Base-by-base conservation (phyloP, 768 basidiomycete genomes). In the Rhizopogon roseolus region DNA sequence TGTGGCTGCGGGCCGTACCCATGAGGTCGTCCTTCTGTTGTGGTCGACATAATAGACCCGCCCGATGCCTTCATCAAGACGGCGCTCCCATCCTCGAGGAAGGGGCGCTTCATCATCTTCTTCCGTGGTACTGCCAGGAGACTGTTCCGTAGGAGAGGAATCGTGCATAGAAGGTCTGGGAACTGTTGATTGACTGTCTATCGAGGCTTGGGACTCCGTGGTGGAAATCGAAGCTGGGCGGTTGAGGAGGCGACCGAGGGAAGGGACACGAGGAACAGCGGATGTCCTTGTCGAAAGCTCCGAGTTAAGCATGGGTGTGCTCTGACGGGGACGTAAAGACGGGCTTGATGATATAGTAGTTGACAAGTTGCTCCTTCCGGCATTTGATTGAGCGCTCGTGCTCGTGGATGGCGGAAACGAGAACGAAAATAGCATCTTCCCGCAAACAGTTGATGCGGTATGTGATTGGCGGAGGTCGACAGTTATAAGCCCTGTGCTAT, bases 31-130 rank as follows among this genome's bases (percentile, higher is more conserved):
- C 54, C 89, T 82, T 5, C 84, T 81, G 61, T 81, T 86, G 66
- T 95, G 93, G 67, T 96, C 93, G 54, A 95, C 90, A 65, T 88
- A 94, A 70, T 95, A 95, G 22, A 81, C 70, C 53, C 93, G 73
- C 4, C 84, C 85, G 39, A 11, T 59, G 52, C 85, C 80, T 19
- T 76, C 74, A 64, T 93, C 92, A 44, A 77, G 73, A 29, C 93
- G 82, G 55, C 90, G 80, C 66, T 95, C 93, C 90, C 90, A 95
- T 5, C 90, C 90, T 22, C 73, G 66, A 0, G 92, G 91, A 34
- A 95, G 73, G 17, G 82, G 78, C 14, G 77, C 76, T 17, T 81
- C 80, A 44, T 80, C 75, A 59, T 88, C 85, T 51, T 86, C 82
- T 58, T 72, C 70, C 5, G 73, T 39, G 22, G 46, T 44, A 46